These are phyloP conservation scores for Saturnispora besseyi DNA, from an alignment of 805 yeast species.

Conservation along the genomic window DNA sequence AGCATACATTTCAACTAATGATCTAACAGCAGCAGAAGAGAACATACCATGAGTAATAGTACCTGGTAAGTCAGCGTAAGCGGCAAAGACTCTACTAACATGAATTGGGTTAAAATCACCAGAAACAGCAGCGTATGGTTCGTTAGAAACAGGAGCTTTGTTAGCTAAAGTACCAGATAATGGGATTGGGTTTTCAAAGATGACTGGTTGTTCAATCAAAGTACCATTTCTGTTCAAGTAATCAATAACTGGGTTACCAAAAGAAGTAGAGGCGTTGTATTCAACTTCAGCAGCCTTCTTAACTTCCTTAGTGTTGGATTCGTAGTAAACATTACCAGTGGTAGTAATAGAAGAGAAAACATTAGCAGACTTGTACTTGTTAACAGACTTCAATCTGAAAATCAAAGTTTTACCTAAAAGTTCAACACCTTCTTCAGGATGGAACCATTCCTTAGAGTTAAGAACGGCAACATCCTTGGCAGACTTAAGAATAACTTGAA, in stretches of 20 bases:
- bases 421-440: constrained; percentile 61
- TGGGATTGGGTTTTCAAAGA: constrained; percentile 85
- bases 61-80: constrained; percentile 90
- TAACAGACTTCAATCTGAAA: constrained; percentile 81
- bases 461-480: constrained; percentile 89
- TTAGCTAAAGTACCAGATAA: constrained; percentile 55
- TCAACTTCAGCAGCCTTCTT: constrained; percentile 70
- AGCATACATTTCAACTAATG: constrained; percentile 96
- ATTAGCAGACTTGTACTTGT: constrained; percentile 66
- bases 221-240: constrained; percentile 87
- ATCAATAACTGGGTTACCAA: constrained; percentile 96
- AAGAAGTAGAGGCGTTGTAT: constrained; percentile 86
- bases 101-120: constrained; percentile 99
- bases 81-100: constrained; percentile 89
- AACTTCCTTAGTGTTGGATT: constrained; percentile 86
- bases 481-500: constrained; percentile 61
- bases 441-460: constrained; percentile 97
- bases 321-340: constrained; percentile 75
- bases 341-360: constrained; percentile 77
- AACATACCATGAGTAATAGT: constrained; percentile 99
- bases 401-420: constrained; percentile 73
- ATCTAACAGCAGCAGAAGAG: constrained; percentile 91
- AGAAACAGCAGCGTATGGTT: constrained; percentile 92
- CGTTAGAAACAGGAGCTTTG: constrained; percentile 92
- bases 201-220: constrained; percentile 87